phyloP scores from a whole-genome alignment of 805 yeast species.

The Lipomyces lipofer region DNA sequence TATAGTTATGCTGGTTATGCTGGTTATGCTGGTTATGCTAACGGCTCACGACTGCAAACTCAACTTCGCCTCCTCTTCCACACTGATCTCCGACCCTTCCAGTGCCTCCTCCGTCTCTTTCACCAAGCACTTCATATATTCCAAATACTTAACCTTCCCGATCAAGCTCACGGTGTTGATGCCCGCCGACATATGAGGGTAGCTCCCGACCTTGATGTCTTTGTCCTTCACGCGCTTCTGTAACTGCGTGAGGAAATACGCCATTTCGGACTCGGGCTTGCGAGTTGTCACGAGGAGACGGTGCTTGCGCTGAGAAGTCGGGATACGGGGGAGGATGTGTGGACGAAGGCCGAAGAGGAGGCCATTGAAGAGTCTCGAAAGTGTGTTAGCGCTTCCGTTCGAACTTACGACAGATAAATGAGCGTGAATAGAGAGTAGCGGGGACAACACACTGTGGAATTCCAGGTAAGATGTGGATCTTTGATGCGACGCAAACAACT shows the following conservation, averaged over 20 bases:
- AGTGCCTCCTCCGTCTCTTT: constrained; percentile 48
- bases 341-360: constrained; percentile 52
- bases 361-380: constrained; percentile 52
- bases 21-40: no score
- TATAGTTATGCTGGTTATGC: no score
- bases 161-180: constrained; percentile 72
- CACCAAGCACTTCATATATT: constrained; percentile 49
- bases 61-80: constrained; percentile 52
- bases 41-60: constrained; percentile 17
- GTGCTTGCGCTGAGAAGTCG: constrained; percentile 39
- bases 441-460: constrained; percentile 54
- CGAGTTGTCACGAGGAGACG: constrained; percentile 64
- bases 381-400: neutral
- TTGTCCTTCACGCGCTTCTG: constrained; percentile 47
- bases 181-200: constrained; percentile 71
- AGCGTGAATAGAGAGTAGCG: no score
- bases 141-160: constrained; percentile 50
- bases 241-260: constrained; percentile 57
- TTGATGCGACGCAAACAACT: constrained; percentile 62
- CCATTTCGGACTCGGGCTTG: constrained; percentile 64
- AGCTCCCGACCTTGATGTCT: constrained; percentile 75
- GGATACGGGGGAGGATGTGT: constrained; percentile 42
- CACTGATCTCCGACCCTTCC: constrained; percentile 58
- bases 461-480: constrained; percentile 78
- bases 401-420: neutral